Evolutionary conservation across 192 early-diverging fungal species (phyloP), one percentile per base, ranked within the genome.

Genomic region (Coemansia asiatica): DNA sequence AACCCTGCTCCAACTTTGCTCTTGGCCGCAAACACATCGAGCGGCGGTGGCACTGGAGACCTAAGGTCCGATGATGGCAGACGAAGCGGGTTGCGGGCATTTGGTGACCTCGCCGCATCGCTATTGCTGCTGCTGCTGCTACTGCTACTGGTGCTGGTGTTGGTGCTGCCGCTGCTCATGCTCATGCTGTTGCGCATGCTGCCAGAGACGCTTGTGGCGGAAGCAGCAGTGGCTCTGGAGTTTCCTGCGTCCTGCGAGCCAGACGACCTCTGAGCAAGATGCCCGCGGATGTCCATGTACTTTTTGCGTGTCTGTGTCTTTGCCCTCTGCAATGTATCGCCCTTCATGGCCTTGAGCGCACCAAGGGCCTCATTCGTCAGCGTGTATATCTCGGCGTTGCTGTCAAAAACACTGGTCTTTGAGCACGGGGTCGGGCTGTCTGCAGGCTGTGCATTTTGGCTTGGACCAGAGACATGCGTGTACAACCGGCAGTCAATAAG

Each of bases 401-500:
- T 82, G 71, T 82, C 79, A 13, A 77, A 46, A n/a, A 82, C 78
- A 4, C 35, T 36, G 21, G n/a, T 16, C 22, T 53, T 53, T 23
- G 23, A 27, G 23, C 22, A 27, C 22, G 51, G 51, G 23, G 51
- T 15, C 23, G 23, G 12, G 22, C 51, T 9, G 23, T 25, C 51
- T 31, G 62, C 19, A n/a, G 38, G 57, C 55, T 7, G 50, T 16
- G 16, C 51, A 64, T 6, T 26, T 16, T 38, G 68, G 71, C 53
- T 60, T 21, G 68, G 69, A 19, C 78, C 73, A 25, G 78, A 81
- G 22, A 82, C 79, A 36, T 82, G 79, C 18, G 57, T 74, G 71
- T 82, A 82, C 25, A 82, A 71, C 57, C 79, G 73, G 58, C 74
- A 77, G 61, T 82, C 74, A 16, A 76, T 71, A 36, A 82, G 70